phyloP scores from a whole-genome alignment of 2,329 filamentous ascomycete species.

The Coniochaeta ligniaria region DNA sequence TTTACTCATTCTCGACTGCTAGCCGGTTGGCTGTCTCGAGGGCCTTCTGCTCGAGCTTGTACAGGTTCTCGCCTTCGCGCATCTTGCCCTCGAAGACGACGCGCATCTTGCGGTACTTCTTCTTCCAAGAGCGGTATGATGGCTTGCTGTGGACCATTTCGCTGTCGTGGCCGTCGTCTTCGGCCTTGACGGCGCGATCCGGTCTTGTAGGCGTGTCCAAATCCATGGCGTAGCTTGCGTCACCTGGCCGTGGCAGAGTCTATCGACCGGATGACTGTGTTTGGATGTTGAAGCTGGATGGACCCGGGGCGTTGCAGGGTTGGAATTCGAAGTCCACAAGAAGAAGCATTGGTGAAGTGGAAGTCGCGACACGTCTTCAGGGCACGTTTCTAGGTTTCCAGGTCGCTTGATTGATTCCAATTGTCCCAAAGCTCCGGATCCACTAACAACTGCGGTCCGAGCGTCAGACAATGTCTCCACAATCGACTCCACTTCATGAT shows the following conservation, averaged over 20 bases:
- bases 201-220: constrained; percentile 16
- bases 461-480: too few species aligned
- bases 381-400: too few species aligned
- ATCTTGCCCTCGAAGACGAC: constrained; percentile 70
- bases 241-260: too few species aligned
- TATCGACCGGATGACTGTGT: neutral
- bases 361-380: too few species aligned
- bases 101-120: constrained; percentile 94
- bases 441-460: neutral
- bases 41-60: constrained; percentile 74
- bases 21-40: constrained; percentile 75
- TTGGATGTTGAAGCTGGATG: neutral
- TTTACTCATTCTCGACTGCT: constrained; percentile 88
- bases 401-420: too few species aligned
- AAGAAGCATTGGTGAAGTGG: too few species aligned
- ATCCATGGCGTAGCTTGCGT: constrained; percentile 16
- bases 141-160: constrained; percentile 35
- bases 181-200: constrained; percentile 29
- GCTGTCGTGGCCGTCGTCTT: constrained; percentile 28
- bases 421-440: neutral
- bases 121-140: constrained; percentile 67
- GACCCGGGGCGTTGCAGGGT: too few species aligned
- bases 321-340: too few species aligned
- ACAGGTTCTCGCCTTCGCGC: constrained; percentile 74
- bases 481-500: too few species aligned